Percentiles rank a stretch among this genome's conserved stretches.
These are phyloP conservation scores for Stygiomarasmius scandens DNA, from an alignment of 1,284 basidiomycete species.

Conservation along the genomic window DNA sequence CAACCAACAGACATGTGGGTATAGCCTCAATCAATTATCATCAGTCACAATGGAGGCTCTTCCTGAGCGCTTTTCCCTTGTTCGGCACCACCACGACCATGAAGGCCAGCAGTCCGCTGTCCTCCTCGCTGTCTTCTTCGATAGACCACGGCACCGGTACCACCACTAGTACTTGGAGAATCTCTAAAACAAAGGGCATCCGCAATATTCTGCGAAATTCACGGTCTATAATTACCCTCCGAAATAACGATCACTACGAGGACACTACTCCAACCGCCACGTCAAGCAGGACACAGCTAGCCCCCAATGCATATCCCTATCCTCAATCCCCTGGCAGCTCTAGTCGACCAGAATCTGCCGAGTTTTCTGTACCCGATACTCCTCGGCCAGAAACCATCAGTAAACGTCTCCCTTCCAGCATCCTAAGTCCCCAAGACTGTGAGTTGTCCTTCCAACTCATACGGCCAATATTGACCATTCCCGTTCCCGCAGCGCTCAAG, in stretches of 20 bases:
- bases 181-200: too few species aligned
- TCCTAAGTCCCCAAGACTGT: too few species aligned
- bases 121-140: not conserved
- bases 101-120: not conserved
- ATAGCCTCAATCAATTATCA: not conserved
- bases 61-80: not conserved
- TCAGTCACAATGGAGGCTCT: not conserved
- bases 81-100: not conserved
- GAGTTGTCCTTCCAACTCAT: too few species aligned
- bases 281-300: not conserved
- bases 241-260: not conserved
- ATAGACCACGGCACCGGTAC: not conserved
- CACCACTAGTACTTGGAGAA: not conserved
- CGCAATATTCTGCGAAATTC: not conserved
- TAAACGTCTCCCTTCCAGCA: too few species aligned
- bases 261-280: not conserved
- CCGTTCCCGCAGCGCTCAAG: slow-evolving; percentile 19
- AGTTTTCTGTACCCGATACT: not conserved
- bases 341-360: not conserved
- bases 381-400: too few species aligned
- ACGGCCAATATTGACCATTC: too few species aligned
- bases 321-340: not conserved
- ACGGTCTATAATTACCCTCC: not conserved
- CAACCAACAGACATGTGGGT: not conserved
- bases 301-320: not conserved